Evolutionary conservation across 2,329 filamentous ascomycete genomes (phyloP).

Genomic region (Proliferodiscus dingleyae): DNA sequence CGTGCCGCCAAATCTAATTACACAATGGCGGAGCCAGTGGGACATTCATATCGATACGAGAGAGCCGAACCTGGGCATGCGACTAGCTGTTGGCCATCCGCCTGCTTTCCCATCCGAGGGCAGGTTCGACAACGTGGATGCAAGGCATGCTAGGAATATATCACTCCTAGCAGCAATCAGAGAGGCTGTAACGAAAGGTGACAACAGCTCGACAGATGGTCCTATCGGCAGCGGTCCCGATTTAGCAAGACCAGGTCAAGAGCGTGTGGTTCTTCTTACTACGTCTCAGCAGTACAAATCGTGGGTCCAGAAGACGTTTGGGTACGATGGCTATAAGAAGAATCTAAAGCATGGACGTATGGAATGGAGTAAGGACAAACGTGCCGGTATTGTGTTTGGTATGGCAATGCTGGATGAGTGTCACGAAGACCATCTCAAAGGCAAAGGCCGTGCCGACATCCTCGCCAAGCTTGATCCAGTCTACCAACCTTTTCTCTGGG

Average conservation of each 20-base stretch:
- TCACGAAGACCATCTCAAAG: conserved; percentile 15
- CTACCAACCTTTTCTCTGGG: conserved; percentile 17
- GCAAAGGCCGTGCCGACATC: conserved; percentile 10
- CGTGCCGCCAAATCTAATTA: conserved; percentile 15
- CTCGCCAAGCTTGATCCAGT: conserved; percentile 8
- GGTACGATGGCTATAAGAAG: neutral
- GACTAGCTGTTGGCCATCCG: conserved; percentile 12
- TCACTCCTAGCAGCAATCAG: too few relatives aligned
- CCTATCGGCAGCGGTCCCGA: conserved; percentile 2
- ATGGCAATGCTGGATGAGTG: conserved; percentile 22
- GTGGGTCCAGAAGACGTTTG: conserved; percentile 9
- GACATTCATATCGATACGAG: conserved; percentile 13
- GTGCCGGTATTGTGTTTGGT: conserved; percentile 16
- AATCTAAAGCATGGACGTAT: neutral
- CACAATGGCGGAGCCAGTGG: conserved; percentile 18
- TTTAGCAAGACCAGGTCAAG: conserved; percentile 5
- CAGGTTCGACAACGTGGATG: neutral
- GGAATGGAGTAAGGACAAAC: neutral
- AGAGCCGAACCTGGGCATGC: conserved; percentile 8
- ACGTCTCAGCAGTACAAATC: conserved; percentile 7
- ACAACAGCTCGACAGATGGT: too few relatives aligned
- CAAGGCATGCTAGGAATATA: neutral
- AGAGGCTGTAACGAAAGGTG: neutral
- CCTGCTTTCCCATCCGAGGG: neutral
- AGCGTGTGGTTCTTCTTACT: conserved; percentile 16